Conservation (phyloP, 2,329 filamentous ascomycete genomes). For the Fusarium abutilonis region DNA sequence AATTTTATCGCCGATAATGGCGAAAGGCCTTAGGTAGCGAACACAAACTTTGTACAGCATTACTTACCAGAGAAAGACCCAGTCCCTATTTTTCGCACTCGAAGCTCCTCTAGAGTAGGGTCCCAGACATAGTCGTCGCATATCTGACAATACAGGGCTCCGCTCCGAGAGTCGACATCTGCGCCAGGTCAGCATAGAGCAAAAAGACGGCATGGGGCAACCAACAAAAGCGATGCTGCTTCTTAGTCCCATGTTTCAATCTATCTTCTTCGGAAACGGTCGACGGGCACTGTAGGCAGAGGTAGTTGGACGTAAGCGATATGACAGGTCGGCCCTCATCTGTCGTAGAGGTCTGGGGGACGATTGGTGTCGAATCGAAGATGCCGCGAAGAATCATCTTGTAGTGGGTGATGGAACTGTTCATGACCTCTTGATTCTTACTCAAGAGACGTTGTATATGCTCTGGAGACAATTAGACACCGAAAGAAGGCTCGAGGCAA, state of each 20-base stretch:
- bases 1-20: neutral
- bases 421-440: conserved; percentile 69
- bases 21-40: neutral
- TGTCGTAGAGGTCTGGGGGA: conserved; percentile 71
- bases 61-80: conserved; percentile 70
- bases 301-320: conserved; percentile 73
- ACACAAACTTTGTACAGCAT: neutral
- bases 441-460: conserved; percentile 75
- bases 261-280: conserved; percentile 74
- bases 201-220: conserved; percentile 17
- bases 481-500: conserved; percentile 2
- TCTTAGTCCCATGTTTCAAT: conserved; percentile 72
- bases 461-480: conserved; percentile 61
- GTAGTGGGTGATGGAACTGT: conserved; percentile 76
- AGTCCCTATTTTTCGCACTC: conserved; percentile 74
- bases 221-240: conserved; percentile 78
- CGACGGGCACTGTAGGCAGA: conserved; percentile 77
- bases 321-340: conserved; percentile 66
- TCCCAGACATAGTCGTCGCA: conserved; percentile 88
- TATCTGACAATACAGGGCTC: conserved; percentile 80
- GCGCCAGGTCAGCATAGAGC: conserved; percentile 43
- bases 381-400: conserved; percentile 76
- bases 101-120: conserved; percentile 78
- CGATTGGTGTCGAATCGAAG: conserved; percentile 72
- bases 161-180: conserved; percentile 83